Evolutionary conservation across 2,329 filamentous ascomycete genomes (phyloP), one percentile per base, ranked within the genome.

Genomic region (Ciborinia camelliae): DNA sequence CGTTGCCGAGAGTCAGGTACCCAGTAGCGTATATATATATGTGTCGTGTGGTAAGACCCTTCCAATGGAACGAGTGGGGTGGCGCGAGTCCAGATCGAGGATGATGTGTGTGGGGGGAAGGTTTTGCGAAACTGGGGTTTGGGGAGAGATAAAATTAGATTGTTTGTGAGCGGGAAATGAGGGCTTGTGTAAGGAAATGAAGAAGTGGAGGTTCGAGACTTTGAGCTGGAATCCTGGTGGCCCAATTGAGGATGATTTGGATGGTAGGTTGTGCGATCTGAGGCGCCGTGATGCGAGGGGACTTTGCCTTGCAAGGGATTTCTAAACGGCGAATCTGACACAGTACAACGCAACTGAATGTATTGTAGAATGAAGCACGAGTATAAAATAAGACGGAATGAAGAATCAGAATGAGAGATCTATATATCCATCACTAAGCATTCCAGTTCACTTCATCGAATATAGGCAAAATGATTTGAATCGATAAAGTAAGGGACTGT

Each of bases 1-100:
- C 43, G 62, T 58, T 26, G 43, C 18, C 8, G 32, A 59, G 53
- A 63, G 62, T 51, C 52, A 58, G n/a, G 41, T 45, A 47, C 3
- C 14, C 35, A 26, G 28, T 32, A 58, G 54, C 54, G 41, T 23
- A 23, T 20, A 58, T 2, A n/a, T n/a, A n/a, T 41, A 8, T 55
- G 51, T 55, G 51, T 48, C 41, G 18, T 18, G 26, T 52, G 50
- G 50, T 62, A 41, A 47, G 54, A 47, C 54, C 54, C 41, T 47
- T 23, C 28, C 32, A 12, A 23, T 55, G 32, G 35, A 37, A 26
- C 8, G 52, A 63, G 50, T 51, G 26, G 43, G 45, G 53, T 26
- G n/a, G 41, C 28, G 41, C 41, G 54, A 58, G 14, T 47, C 54
- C 54, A 10, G 28, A 58, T 58, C 23, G 41, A 47, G 54, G 54